Evolutionary conservation across 2,329 filamentous ascomycete species (phyloP), one percentile per base, ranked within the genome.

Genomic region (Fusarium clavum): DNA sequence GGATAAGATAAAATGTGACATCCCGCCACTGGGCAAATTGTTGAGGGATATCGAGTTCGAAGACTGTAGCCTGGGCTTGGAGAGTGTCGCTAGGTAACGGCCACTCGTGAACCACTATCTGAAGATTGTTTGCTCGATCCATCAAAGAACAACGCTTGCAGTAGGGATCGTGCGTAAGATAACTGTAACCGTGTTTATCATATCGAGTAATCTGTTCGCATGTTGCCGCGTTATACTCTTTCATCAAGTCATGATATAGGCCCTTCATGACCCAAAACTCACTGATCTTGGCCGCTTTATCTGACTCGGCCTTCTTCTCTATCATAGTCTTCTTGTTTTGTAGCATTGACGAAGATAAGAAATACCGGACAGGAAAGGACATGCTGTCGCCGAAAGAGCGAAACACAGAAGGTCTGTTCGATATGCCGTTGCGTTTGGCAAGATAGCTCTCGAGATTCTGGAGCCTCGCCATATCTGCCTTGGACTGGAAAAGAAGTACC

Each of bases 61-160:
- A 90, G 0, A 90, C 79, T 0, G 81, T 81, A 0, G 85, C 77
- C 65, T 86, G 83, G 0, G 81, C 81, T 16, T 79, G 29, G 0
- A 67, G n/a, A 0, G 45, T 1, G 1, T 79, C 18, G 0, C 44
- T 30, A 0, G 87, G 83, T 0, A 90, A 77, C 0, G 88, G 87
- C 86, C 86, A 90, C 71, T 91, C 89, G 63, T 87, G 80, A 11
- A 87, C 73, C 0, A 44, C 1, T 10, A 91, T 88, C 0, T 27
- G 40, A 0, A 91, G 59, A 0, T 6, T 3, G 0, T 79, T 47
- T 1, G 86, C 85, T n/a, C 75, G 3, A 0, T 8, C 6, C 5
- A 67, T 45, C 1, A 78, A 64, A 0, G 4, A 3, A 68, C 85
- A 88, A 55, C 79, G 81, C 2, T 5, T 3, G 58, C 84, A 86